Evolutionary conservation across 257 asterid genomes (phyloP).

Genomic region (Nemophila menziesii): DNA sequence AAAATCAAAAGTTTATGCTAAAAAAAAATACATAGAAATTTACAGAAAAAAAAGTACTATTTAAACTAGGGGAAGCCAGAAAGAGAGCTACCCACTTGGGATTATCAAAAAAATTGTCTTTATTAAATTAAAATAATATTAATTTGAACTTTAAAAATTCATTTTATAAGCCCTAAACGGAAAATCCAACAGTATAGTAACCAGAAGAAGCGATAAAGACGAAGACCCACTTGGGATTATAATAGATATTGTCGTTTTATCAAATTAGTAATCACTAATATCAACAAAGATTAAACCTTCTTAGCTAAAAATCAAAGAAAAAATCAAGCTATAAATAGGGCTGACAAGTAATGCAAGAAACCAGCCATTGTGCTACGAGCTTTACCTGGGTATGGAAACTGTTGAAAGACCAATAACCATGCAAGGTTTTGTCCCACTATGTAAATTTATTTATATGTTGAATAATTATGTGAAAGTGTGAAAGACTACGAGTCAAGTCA

Average conservation of each 20-base stretch:
- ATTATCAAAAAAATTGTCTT: constrained; percentile 18
- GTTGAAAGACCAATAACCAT: not conserved
- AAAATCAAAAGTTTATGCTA: constrained; percentile 14
- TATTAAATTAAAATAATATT: not conserved
- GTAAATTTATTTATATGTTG: no score
- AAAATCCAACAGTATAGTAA: constrained; percentile 6
- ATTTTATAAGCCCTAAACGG: constrained; percentile 15
- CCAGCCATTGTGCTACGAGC: not conserved
- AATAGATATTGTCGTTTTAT: not conserved
- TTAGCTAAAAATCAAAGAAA: not conserved
- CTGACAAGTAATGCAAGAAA: not conserved
- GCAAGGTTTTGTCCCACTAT: not conserved
- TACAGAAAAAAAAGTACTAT: constrained; percentile 4
- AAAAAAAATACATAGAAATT: not conserved
- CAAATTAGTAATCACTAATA: not conserved
- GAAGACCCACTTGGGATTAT: constrained; percentile 1
- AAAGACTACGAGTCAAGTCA: no score
- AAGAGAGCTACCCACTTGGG: constrained; percentile 17
- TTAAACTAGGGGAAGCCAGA: constrained; percentile 16
- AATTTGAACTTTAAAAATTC: constrained; percentile 5
- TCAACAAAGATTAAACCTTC: not conserved
- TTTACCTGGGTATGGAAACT: not conserved
- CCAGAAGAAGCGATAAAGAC: not conserved
- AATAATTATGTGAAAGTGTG: no score
- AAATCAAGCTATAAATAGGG: not conserved